phyloP scores from a whole-genome alignment of 345 rosid species.

The Sisymbrium irio region DNA sequence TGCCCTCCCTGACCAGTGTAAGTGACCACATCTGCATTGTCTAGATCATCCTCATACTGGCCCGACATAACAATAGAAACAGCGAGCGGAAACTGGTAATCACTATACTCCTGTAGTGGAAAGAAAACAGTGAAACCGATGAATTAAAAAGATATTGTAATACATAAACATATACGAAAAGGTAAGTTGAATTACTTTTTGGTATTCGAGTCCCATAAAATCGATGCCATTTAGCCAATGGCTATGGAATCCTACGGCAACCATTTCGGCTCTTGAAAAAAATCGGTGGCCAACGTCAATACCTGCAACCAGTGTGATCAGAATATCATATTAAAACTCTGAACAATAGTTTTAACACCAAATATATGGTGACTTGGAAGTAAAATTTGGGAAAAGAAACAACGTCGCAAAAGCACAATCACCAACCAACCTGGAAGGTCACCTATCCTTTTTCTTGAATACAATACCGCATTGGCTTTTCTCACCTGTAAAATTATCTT shows the following conservation, averaged over 20 bases:
- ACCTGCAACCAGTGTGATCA: constrained; percentile 46
- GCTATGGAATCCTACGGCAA: constrained; percentile 77
- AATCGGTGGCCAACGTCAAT: constrained; percentile 83
- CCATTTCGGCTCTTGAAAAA: constrained; percentile 94
- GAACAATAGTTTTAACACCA: not conserved
- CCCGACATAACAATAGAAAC: constrained; percentile 82
- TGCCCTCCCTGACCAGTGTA: constrained; percentile 98
- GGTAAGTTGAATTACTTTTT: constrained; percentile 37
- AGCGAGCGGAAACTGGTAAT: constrained; percentile 65
- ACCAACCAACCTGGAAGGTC: constrained; percentile 64
- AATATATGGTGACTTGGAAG: not conserved
- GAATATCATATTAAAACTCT: not conserved
- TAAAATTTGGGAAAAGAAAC: not conserved
- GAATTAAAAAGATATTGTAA: too few species aligned
- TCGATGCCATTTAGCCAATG: constrained; percentile 98
- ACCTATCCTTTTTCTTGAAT: constrained; percentile 65
- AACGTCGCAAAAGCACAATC: not conserved
- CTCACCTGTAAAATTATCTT: constrained; percentile 47
- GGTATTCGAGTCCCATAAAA: constrained; percentile 63
- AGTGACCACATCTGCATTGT: constrained; percentile 81
- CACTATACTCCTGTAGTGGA: constrained; percentile 46
- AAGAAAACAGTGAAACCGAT: not conserved
- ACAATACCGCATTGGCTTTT: constrained; percentile 41
- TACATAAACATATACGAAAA: too few species aligned
- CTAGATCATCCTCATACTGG: constrained; percentile 93